Evolutionary conservation across 2,329 filamentous ascomycete species (phyloP).

Genomic region (Fusarium pseudonygamai): DNA sequence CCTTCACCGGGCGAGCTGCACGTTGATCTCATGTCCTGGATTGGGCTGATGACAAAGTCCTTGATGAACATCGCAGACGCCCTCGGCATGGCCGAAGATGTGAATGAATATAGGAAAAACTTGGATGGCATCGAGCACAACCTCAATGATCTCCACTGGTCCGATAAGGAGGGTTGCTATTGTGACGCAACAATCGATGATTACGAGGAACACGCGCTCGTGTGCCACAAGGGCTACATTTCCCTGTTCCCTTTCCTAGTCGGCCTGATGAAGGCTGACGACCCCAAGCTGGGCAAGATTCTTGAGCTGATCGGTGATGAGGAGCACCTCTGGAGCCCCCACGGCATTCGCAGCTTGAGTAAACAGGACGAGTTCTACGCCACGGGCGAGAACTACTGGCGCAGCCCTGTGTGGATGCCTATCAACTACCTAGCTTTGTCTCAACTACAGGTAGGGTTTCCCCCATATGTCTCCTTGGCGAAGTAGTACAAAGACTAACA

Average conservation of each 20-base stretch:
- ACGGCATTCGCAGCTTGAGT: slow-evolving; percentile 90
- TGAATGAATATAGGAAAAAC: slow-evolving; percentile 74
- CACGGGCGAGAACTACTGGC: slow-evolving; percentile 97
- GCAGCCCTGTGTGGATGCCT: slow-evolving; percentile 93
- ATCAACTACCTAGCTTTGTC: slow-evolving; percentile 91
- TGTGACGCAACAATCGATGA: slow-evolving; percentile 96
- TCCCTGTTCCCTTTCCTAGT: slow-evolving; percentile 92
- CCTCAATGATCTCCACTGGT: slow-evolving; percentile 94
- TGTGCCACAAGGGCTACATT: slow-evolving; percentile 97
- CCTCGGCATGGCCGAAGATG: slow-evolving; percentile 81
- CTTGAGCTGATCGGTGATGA: slow-evolving; percentile 83
- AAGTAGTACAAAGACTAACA: slow-evolving; percentile 12
- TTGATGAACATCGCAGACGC: slow-evolving; percentile 81
- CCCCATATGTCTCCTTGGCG: not conserved
- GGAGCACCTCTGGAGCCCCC: slow-evolving; percentile 87
- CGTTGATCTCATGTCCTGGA: slow-evolving; percentile 93
- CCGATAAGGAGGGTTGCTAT: slow-evolving; percentile 79
- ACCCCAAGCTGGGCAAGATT: slow-evolving; percentile 76
- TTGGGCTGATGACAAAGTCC: slow-evolving; percentile 94
- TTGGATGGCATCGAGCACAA: slow-evolving; percentile 84
- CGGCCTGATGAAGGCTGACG: slow-evolving; percentile 78
- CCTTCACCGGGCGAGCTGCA: slow-evolving; percentile 96
- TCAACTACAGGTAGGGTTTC: slow-evolving; percentile 75
- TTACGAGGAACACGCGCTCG: slow-evolving; percentile 87
- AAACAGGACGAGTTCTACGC: slow-evolving; percentile 84